phyloP scores from a whole-genome alignment of 495 filamentous ascomycete species.

The Penicillium ucsense region DNA sequence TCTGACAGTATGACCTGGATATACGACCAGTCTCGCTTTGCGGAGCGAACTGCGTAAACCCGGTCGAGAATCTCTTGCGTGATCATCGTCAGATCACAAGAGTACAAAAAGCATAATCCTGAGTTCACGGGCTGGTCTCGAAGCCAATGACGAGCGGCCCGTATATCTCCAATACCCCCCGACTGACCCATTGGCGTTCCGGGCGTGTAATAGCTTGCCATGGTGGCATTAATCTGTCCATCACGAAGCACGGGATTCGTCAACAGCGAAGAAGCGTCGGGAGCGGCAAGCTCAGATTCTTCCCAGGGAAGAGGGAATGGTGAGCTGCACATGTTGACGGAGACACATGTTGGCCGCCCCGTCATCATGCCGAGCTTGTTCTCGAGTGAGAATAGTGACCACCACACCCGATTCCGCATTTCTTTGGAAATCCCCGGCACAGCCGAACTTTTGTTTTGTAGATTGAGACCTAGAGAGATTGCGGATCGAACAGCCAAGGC shows the following conservation, averaged over 20 bases:
- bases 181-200: conserved; percentile 7
- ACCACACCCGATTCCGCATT: conserved; percentile 51
- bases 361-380: conserved; percentile 51
- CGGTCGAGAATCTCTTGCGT: conserved; percentile 40
- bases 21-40: conserved; percentile 40
- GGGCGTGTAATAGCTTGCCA: conserved; percentile 1
- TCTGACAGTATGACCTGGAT: conserved; percentile 44
- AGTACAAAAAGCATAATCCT: conserved; percentile 36
- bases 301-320: conserved; percentile 46
- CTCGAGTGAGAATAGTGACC: conserved; percentile 50
- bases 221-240: conserved; percentile 10
- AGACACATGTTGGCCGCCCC: conserved; percentile 46
- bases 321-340: conserved; percentile 32
- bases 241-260: conserved; percentile 15
- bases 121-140: conserved; percentile 18
- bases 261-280: conserved; percentile 13
- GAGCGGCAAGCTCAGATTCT: conserved; percentile 32
- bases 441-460: conserved; percentile 41
- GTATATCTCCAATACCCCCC: conserved; percentile 2
- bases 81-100: conserved; percentile 40
- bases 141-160: conserved; percentile 9
- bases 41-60: conserved; percentile 44
- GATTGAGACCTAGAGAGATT: conserved; percentile 48
- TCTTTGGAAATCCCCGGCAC: conserved; percentile 44
- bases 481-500: conserved; percentile 52